Conservation (phyloP, 768 basidiomycete species). For the Hygrocybe punicea region DNA sequence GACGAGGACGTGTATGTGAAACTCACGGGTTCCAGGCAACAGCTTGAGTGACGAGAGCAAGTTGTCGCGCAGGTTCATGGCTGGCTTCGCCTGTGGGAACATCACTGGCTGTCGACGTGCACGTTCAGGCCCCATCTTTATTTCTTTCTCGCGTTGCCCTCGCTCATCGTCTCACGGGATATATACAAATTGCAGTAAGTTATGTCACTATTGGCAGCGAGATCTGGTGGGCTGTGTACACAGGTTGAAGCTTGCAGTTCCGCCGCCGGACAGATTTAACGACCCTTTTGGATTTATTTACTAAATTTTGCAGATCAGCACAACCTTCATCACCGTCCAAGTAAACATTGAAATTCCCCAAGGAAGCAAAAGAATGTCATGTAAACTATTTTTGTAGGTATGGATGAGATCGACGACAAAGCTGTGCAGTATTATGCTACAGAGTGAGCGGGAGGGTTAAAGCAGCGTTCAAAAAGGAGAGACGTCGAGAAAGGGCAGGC, state of each 20-base stretch:
- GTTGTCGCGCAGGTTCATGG: slow-evolving; percentile 52
- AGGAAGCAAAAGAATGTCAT: too few relatives aligned
- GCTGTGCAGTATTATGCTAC: not conserved
- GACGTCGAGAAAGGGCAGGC: slow-evolving; percentile 4
- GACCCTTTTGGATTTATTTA: too few relatives aligned
- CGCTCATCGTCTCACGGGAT: too few relatives aligned
- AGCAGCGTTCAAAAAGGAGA: not conserved
- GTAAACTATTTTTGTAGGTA: slow-evolving; percentile 37
- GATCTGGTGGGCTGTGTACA: too few relatives aligned
- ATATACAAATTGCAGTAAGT: too few relatives aligned
- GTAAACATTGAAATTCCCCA: too few relatives aligned
- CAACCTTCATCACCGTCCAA: too few relatives aligned
- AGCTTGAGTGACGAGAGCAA: slow-evolving; percentile 53
- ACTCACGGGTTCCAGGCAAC: slow-evolving; percentile 64
- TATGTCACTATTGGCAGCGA: too few relatives aligned
- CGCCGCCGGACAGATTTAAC: too few relatives aligned
- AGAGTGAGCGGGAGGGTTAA: slow-evolving; percentile 14
- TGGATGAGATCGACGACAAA: slow-evolving; percentile 14
- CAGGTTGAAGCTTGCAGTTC: too few relatives aligned
- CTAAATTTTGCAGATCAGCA: too few relatives aligned
- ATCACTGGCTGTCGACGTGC: slow-evolving; percentile 9
- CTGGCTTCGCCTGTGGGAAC: slow-evolving; percentile 12
- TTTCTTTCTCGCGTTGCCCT: too few relatives aligned
- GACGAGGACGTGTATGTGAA: slow-evolving; percentile 73
- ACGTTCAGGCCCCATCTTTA: slow-evolving; percentile 3